Percentiles rank a stretch among this genome's conserved stretches.
These are phyloP conservation scores for Solanum aculeatissimum DNA, from an alignment of 305 asterid species.

Conservation along the genomic window DNA sequence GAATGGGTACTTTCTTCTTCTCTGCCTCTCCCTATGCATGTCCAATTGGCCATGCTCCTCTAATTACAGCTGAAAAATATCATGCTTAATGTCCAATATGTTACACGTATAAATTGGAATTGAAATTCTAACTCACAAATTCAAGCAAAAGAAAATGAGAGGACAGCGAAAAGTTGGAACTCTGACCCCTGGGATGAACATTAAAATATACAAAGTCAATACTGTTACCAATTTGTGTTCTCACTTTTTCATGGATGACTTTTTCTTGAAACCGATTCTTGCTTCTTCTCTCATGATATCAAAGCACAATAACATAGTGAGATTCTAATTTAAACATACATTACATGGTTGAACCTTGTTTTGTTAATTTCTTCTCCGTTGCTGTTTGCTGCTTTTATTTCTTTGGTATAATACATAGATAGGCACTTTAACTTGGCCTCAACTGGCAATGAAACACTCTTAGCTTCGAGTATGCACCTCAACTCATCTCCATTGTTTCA, in stretches of 20 bases:
- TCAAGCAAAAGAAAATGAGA: not conserved
- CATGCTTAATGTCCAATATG: not conserved
- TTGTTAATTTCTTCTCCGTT: not conserved
- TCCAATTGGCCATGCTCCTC: not conserved
- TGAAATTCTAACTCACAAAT: not conserved
- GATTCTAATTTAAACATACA: not conserved
- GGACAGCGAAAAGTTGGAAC: not conserved
- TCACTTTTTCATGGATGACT: not conserved
- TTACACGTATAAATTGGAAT: not conserved
- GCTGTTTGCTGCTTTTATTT: not conserved
- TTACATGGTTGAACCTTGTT: not conserved
- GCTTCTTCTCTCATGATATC: not conserved
- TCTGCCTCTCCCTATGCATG: not conserved
- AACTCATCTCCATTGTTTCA: not conserved
- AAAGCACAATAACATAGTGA: not conserved
- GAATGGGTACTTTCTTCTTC: slow-evolving; percentile 54
- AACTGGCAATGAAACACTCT: not conserved
- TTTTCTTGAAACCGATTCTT: not conserved
- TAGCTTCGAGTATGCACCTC: not conserved
- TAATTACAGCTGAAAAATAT: not conserved
- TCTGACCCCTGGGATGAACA: not conserved
- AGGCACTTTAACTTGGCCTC: not conserved
- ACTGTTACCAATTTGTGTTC: not conserved
- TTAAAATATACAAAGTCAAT: not conserved
- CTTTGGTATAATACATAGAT: not conserved